Base-by-base conservation (phyloP, 352 stramenopile genomes). In the Phytophthora multivora region DNA sequence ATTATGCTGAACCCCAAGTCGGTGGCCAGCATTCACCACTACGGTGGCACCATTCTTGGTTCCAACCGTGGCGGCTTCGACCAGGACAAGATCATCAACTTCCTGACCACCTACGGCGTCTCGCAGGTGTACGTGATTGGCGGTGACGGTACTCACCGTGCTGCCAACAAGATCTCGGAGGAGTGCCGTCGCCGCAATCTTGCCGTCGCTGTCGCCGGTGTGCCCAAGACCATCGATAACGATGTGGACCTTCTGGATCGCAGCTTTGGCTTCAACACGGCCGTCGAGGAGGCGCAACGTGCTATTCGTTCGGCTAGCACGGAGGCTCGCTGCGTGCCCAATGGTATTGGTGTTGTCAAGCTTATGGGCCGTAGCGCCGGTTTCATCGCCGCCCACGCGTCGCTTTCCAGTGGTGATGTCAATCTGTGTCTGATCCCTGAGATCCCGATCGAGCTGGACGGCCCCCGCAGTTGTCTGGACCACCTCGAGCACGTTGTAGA, bases 151-250 rank as follows among this genome's bases (percentile, higher is more conserved):
- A 99, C 96, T 12, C 97, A 99, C 79, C 89, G 97, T 50, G 97
- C 93, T 33, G 97, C 97, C 16, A 98, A 98, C 81, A 91, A 89
- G 57, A 88, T 97, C 36, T 80, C 83, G 42, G 79, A 94, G 42
- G 88, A 90, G 63, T 95, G 83, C 53, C 73, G 75, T 41, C 66
- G 57, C 30, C 72, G 87, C 51, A 84, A 89, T 41, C 71, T 98
- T 26, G 94, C 98, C 54, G 88, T 99, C 23, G 82, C 96, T 7
- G 92, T 99, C 13, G 95, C 95, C 18, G 96, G 97, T 55, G 96
- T 99, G 64, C 97, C 97, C 18, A 99, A 99, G 86, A 99, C 97
- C 4, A 99, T 99, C 59, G 97, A 99, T 84, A 99, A 99, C 75
- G 97, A 99, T 76, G 94, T 99, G 45, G 97, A 98, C 67, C 86